Conservation (phyloP, 2,329 filamentous ascomycete species). For the Pseudofabraea citricarpa region DNA sequence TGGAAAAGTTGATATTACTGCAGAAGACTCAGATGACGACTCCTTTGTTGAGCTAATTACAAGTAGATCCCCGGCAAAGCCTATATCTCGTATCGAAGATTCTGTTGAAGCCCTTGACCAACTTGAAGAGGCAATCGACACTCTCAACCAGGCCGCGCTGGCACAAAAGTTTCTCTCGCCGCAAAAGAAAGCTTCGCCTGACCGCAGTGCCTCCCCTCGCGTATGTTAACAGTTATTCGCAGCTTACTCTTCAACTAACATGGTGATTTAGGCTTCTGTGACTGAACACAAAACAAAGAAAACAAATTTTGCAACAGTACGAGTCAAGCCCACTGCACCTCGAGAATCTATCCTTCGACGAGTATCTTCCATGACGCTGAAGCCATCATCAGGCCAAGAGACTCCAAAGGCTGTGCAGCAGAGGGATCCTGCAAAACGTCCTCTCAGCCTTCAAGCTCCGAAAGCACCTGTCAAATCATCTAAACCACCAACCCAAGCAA, state of each 20-base stretch:
- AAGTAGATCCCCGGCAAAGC: conserved; percentile 31
- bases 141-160: conserved; percentile 21
- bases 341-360: conserved; percentile 18
- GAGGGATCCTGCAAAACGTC: conserved; percentile 26
- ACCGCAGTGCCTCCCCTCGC: background rate
- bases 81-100: conserved; percentile 51
- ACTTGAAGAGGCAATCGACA: conserved; percentile 56
- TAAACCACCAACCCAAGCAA: conserved; percentile 49
- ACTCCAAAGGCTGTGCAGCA: conserved; percentile 17
- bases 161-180: conserved; percentile 18
- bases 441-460: conserved; percentile 34
- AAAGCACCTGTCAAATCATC: conserved; percentile 46
- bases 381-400: background rate
- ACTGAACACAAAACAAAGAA: conserved; percentile 27
- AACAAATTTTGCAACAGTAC: conserved; percentile 35
- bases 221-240: too few relatives aligned
- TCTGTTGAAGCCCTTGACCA: conserved; percentile 58
- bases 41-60: conserved; percentile 33
- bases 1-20: conserved; percentile 2
- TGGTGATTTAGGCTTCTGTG: too few relatives aligned
- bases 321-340: conserved; percentile 32
- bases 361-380: conserved; percentile 21
- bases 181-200: conserved; percentile 6
- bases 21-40: conserved; percentile 20
- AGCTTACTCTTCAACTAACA: too few relatives aligned